phyloP scores from a whole-genome alignment of 108 stramenopile genomes.

The Schizochytrium sp. region DNA sequence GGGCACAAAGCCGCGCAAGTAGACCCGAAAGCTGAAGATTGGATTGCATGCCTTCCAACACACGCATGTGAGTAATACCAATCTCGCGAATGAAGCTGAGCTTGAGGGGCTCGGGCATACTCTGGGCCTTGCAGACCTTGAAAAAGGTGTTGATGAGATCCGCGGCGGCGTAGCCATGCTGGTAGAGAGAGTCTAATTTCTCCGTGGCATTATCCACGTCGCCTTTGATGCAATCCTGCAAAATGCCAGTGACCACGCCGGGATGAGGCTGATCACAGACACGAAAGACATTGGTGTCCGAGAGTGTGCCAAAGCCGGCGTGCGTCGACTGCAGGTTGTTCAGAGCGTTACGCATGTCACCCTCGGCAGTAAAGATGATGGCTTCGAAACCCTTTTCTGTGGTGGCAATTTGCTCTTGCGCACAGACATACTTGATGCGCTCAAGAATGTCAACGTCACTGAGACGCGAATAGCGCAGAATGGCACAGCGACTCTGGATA shows the following conservation, averaged over 20 bases:
- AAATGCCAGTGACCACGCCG: slow-evolving; percentile 63
- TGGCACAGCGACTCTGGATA: slow-evolving; percentile 95
- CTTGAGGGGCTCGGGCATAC: slow-evolving; percentile 68
- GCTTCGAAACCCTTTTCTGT: slow-evolving; percentile 83
- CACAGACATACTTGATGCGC: slow-evolving; percentile 74
- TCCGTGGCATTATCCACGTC: slow-evolving; percentile 57
- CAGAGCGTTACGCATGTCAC: slow-evolving; percentile 96
- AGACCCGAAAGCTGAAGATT: slow-evolving; percentile 76
- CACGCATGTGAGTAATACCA: slow-evolving; percentile 84
- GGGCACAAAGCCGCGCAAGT: slow-evolving; percentile 58
- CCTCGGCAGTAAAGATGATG: slow-evolving; percentile 96
- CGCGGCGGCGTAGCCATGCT: slow-evolving; percentile 64
- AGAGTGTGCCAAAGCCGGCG: slow-evolving; percentile 72
- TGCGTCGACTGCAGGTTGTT: slow-evolving; percentile 91
- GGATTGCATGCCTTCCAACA: slow-evolving; percentile 71
- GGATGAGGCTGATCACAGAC: slow-evolving; percentile 99
- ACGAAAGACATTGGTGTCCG: slow-evolving; percentile 81
- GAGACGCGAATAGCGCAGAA: slow-evolving; percentile 82
- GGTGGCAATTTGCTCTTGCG: slow-evolving; percentile 70
- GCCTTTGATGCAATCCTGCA: slow-evolving; percentile 56
- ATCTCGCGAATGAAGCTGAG: slow-evolving; percentile 80
- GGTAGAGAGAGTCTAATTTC: slow-evolving; percentile 50
- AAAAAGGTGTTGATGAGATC: slow-evolving; percentile 93
- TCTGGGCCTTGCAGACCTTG: slow-evolving; percentile 61
- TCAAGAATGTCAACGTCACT: slow-evolving; percentile 77